Conservation (phyloP, 2,329 filamentous ascomycete species). For the Periconia macrospinosa region DNA sequence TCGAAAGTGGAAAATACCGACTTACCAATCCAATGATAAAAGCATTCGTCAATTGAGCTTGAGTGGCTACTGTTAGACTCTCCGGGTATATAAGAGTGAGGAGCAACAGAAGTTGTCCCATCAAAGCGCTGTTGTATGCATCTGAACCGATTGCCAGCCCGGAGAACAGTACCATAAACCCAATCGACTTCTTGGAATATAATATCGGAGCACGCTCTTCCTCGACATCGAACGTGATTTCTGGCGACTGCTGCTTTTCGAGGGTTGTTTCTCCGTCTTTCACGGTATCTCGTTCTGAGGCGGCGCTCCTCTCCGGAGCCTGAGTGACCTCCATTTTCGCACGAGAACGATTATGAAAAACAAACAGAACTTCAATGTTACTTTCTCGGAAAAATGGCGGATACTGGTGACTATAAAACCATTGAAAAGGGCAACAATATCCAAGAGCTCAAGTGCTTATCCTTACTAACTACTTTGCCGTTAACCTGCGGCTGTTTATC, state of each 20-base stretch:
- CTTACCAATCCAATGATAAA: slow-evolving; percentile 28
- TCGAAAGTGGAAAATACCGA: not conserved
- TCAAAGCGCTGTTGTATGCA: slow-evolving; percentile 41
- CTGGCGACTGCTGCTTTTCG: not conserved
- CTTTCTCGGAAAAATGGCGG: not conserved
- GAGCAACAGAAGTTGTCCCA: slow-evolving; percentile 36
- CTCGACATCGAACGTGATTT: slow-evolving; percentile 13
- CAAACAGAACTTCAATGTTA: not conserved
- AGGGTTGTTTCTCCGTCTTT: not conserved
- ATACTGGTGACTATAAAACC: not conserved
- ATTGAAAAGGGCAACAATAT: not conserved
- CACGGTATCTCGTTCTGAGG: not conserved
- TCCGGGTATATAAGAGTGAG: slow-evolving; percentile 37
- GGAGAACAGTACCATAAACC: slow-evolving; percentile 40
- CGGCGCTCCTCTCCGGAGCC: not conserved
- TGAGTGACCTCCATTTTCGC: not conserved
- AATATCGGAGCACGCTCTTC: slow-evolving; percentile 17
- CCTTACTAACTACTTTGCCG: not conserved
- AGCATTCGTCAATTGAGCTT: slow-evolving; percentile 37
- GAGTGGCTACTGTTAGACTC: slow-evolving; percentile 24
- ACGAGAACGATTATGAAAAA: not conserved
- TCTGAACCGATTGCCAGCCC: slow-evolving; percentile 40
- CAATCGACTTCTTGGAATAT: slow-evolving; percentile 33
- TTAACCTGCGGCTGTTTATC: not conserved
- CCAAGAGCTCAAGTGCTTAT: not conserved